phyloP scores from a whole-genome alignment of 352 stramenopile species.

The Phytophthora crassamura region DNA sequence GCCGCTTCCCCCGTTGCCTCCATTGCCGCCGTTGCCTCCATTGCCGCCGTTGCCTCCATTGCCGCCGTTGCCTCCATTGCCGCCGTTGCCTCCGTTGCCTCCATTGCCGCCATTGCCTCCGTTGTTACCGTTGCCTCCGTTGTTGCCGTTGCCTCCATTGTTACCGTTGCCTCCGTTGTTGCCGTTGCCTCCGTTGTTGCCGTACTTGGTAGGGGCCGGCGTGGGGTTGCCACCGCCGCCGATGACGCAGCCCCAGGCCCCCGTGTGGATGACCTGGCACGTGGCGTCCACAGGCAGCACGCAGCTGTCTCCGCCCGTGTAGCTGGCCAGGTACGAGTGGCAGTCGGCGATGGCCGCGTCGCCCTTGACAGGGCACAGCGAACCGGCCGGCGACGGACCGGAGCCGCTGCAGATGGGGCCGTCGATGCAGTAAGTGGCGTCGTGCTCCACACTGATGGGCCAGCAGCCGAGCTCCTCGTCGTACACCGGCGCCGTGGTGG shows the following conservation, averaged over 20 bases:
- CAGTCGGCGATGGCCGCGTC: constrained; percentile 61
- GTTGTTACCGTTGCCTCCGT: not conserved
- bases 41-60: constrained; percentile 17
- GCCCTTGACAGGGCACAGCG: constrained; percentile 51
- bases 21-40: constrained; percentile 11
- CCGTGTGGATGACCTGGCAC: constrained; percentile 71
- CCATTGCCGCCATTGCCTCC: constrained; percentile 13
- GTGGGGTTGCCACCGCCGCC: constrained; percentile 22
- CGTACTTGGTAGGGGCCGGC: constrained; percentile 35
- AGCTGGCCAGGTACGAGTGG: constrained; percentile 60
- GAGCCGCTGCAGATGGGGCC: constrained; percentile 53
- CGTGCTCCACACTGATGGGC: constrained; percentile 50
- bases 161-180: not conserved
- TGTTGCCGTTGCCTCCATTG: not conserved
- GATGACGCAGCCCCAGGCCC: constrained; percentile 71
- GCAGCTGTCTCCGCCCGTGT: constrained; percentile 51
- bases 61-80: constrained; percentile 10
- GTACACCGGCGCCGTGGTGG: constrained; percentile 27
- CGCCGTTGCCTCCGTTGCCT: not conserved
- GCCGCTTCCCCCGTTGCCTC: constrained; percentile 7
- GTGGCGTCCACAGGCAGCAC: constrained; percentile 55
- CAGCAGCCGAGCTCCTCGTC: constrained; percentile 47
- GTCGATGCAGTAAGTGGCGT: constrained; percentile 60
- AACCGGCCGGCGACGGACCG: constrained; percentile 34
- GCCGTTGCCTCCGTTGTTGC: not conserved